These are phyloP conservation scores for Plantago elongata DNA, from an alignment of 257 asterid genomes.

Conservation along the genomic window DNA sequence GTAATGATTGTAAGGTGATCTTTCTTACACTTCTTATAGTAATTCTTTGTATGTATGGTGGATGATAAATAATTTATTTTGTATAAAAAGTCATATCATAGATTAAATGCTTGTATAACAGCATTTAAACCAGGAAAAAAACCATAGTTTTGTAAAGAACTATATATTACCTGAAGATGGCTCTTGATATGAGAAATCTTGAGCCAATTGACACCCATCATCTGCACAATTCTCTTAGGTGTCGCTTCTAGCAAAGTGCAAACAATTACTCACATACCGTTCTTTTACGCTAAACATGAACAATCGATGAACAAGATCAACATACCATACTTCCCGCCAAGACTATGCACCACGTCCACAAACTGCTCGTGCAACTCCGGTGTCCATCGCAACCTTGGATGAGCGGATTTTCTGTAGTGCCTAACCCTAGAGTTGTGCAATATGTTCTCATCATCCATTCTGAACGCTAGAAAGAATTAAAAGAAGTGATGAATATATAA, in stretches of 20 bases:
- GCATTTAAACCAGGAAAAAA: no score
- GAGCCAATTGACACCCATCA: slow-evolving; percentile 42
- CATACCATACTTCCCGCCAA: slow-evolving; percentile 42
- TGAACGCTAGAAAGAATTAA: background rate
- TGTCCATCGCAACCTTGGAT: slow-evolving; percentile 42
- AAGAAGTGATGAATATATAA: background rate
- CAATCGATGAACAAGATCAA: background rate
- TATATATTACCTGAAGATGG: slow-evolving; percentile 49
- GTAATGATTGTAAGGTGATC: no score
- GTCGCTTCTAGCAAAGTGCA: slow-evolving; percentile 39
- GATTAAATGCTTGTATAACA: no score
- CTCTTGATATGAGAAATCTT: slow-evolving; percentile 50
- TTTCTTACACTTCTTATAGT: no score
- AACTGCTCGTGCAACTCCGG: slow-evolving; percentile 42
- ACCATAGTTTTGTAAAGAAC: no score
- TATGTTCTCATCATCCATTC: slow-evolving; percentile 14
- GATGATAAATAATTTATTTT: no score
- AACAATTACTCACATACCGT: background rate
- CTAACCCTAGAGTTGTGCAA: slow-evolving; percentile 26
- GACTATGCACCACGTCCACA: slow-evolving; percentile 32
- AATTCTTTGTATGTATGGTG: no score
- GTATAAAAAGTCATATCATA: no score
- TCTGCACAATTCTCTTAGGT: slow-evolving; percentile 46
- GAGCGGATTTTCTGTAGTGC: slow-evolving; percentile 32
- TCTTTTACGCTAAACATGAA: background rate